Percentiles rank a stretch among this genome's conserved stretches.
phyloP scores from a whole-genome alignment of 768 basidiomycete species.

The Nevesoporus exiguus region DNA sequence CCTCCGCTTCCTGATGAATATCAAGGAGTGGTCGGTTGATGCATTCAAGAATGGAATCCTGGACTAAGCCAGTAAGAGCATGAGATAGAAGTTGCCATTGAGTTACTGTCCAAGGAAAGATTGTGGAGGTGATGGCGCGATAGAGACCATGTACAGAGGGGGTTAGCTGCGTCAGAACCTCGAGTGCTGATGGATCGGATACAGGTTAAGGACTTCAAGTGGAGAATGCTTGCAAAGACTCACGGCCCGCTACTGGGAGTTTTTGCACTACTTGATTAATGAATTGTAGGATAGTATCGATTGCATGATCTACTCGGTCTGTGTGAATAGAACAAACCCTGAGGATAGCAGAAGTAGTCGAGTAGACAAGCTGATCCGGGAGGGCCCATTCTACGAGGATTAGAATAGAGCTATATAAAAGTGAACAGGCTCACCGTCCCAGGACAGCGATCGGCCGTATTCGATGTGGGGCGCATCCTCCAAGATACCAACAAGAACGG shows the following conservation, averaged over 20 bases:
- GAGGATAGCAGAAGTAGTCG: conserved; percentile 73
- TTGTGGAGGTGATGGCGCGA: conserved; percentile 76
- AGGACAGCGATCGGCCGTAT: conserved; percentile 74
- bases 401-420: not conserved
- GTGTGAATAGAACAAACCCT: conserved; percentile 55
- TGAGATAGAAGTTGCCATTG: conserved; percentile 62
- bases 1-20: conserved; percentile 52
- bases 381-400: conserved; percentile 71
- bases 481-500: conserved; percentile 63
- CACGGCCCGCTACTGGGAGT: conserved; percentile 53
- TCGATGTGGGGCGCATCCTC: conserved; percentile 70
- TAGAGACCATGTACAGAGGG: conserved; percentile 86
- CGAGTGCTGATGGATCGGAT: conserved; percentile 47
- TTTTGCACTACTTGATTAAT: conserved; percentile 53
- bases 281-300: conserved; percentile 60
- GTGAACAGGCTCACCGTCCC: conserved; percentile 57
- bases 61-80: conserved; percentile 58
- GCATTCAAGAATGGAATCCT: conserved; percentile 62
- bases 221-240: conserved; percentile 23
- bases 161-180: conserved; percentile 68
- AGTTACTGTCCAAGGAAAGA: conserved; percentile 65
- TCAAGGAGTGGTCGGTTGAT: conserved; percentile 69
- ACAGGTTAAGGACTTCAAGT: not conserved
- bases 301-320: conserved; percentile 46
- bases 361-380: conserved; percentile 79